Conservation (phyloP, 495 filamentous ascomycete species). For the Chaetomium cochliodes region DNA sequence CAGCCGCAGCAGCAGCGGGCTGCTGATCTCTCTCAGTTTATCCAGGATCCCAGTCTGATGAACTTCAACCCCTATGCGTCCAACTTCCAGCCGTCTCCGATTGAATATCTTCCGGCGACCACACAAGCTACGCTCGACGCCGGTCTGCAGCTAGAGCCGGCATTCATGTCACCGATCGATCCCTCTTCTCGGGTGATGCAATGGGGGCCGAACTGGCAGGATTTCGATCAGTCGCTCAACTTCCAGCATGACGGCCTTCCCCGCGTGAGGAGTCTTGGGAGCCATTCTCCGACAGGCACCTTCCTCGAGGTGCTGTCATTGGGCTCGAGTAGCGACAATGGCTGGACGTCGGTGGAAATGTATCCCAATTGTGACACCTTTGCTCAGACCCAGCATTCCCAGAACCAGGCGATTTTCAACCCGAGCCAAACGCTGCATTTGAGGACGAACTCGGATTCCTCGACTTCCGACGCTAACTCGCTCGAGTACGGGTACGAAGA, state of each 20-base stretch:
- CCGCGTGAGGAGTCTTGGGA: slow-evolving; percentile 58
- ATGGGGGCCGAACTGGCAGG: slow-evolving; percentile 66
- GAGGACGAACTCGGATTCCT: slow-evolving; percentile 80
- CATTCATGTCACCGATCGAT: slow-evolving; percentile 64
- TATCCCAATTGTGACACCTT: slow-evolving; percentile 50
- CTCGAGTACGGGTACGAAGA: slow-evolving; percentile 77
- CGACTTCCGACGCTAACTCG: slow-evolving; percentile 64
- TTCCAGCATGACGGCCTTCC: slow-evolving; percentile 53
- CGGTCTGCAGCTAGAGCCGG: slow-evolving; percentile 62
- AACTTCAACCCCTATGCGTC: slow-evolving; percentile 48
- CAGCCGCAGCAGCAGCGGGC: slow-evolving; percentile 53
- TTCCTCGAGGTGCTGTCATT: slow-evolving; percentile 81
- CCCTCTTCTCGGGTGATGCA: slow-evolving; percentile 64
- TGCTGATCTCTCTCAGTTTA: slow-evolving; percentile 53
- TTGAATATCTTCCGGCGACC: slow-evolving; percentile 69
- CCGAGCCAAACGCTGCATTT: slow-evolving; percentile 81
- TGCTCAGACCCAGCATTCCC: slow-evolving; percentile 48
- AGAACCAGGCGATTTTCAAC: slow-evolving; percentile 72
- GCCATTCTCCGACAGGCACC: slow-evolving; percentile 78
- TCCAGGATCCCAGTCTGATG: slow-evolving; percentile 51
- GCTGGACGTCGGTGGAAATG: slow-evolving; percentile 72
- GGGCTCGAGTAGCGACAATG: slow-evolving; percentile 75
- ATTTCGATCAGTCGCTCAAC: slow-evolving; percentile 60
- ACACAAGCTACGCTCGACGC: slow-evolving; percentile 64
- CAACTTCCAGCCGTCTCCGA: slow-evolving; percentile 55